Percentiles rank a stretch among this genome's conserved stretches.
These are phyloP conservation scores for Cubamyces sp. DNA, from an alignment of 768 basidiomycete genomes.

Conservation along the genomic window DNA sequence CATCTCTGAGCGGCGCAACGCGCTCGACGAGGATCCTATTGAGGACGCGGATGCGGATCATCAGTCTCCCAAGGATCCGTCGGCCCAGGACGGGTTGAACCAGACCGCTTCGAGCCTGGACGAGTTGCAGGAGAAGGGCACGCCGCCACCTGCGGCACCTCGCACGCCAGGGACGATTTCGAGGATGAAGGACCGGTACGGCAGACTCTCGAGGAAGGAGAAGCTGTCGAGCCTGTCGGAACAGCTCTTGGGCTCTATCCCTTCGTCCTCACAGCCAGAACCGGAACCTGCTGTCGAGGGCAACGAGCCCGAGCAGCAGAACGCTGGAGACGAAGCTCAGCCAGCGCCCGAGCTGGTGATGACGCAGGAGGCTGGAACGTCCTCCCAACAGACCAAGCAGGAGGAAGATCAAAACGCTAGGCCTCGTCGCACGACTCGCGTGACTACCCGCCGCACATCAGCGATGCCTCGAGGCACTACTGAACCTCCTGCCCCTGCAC, in stretches of 20 bases:
- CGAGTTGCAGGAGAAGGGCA: neutral
- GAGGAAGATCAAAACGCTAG: conserved; percentile 3
- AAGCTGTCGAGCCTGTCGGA: conserved; percentile 16
- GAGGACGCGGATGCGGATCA: conserved; percentile 26
- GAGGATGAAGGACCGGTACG: conserved; percentile 48
- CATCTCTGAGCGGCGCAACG: conserved; percentile 4
- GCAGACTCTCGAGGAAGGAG: conserved; percentile 31
- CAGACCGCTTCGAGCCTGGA: neutral
- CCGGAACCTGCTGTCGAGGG: neutral
- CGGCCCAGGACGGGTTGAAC: neutral
- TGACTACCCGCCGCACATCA: conserved; percentile 6
- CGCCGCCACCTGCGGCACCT: conserved; percentile 27
- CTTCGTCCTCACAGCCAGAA: neutral
- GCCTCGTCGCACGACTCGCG: conserved; percentile 20
- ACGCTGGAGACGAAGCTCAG: neutral
- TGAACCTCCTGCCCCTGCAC: conserved; percentile 2
- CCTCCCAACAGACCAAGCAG: neutral
- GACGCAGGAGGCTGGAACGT: too few relatives aligned
- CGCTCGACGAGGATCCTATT: conserved; percentile 35
- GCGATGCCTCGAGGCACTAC: neutral
- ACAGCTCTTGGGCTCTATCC: neutral
- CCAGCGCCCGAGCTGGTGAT: neutral
- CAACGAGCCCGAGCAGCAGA: neutral
- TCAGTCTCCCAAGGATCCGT: neutral
- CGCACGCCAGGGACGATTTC: conserved; percentile 41